Percentiles rank a stretch among this genome's conserved stretches.
These are phyloP conservation scores for Acer campestre DNA, from an alignment of 345 rosid species.

Conservation along the genomic window DNA sequence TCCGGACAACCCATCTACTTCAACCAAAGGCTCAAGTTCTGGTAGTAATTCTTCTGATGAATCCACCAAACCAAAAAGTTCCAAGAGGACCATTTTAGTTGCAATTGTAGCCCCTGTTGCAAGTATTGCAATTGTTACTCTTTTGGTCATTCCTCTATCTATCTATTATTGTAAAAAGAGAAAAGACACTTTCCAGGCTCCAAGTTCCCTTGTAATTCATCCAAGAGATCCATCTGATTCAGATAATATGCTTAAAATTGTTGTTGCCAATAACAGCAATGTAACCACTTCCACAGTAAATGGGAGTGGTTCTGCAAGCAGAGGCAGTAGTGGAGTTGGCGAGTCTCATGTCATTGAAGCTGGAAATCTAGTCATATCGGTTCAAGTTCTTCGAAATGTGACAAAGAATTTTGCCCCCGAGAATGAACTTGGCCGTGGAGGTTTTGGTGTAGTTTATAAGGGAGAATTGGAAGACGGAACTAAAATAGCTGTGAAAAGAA, in stretches of 20 bases:
- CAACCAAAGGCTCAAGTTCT: conserved; percentile 22
- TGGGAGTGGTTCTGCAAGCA: conserved; percentile 58
- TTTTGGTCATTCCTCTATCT: conserved; percentile 47
- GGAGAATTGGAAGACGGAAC: conserved; percentile 77
- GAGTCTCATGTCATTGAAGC: conserved; percentile 72
- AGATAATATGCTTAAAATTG: conserved; percentile 57
- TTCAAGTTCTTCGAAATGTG: conserved; percentile 75
- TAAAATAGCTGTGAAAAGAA: conserved; percentile 74
- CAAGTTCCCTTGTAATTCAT: conserved; percentile 62
- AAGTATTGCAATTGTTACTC: conserved; percentile 42
- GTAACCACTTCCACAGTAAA: conserved; percentile 46
- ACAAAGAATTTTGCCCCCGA: conserved; percentile 63
- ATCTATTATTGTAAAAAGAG: conserved; percentile 51
- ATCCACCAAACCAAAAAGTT: conserved; percentile 24
- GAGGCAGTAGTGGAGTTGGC: conserved; percentile 42
- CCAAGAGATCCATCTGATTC: conserved; percentile 69
- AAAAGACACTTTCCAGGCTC: conserved; percentile 28
- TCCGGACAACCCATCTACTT: conserved; percentile 11
- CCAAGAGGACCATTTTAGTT: conserved; percentile 33
- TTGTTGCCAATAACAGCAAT: conserved; percentile 48
- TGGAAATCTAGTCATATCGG: conserved; percentile 68
- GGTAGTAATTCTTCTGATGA: conserved; percentile 28
- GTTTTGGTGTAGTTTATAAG: conserved; percentile 78
- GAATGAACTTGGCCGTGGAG: conserved; percentile 80
- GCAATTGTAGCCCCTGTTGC: conserved; percentile 53